phyloP scores from a whole-genome alignment of 257 asterid genomes.

The Nicotiana tomentosiformis region DNA sequence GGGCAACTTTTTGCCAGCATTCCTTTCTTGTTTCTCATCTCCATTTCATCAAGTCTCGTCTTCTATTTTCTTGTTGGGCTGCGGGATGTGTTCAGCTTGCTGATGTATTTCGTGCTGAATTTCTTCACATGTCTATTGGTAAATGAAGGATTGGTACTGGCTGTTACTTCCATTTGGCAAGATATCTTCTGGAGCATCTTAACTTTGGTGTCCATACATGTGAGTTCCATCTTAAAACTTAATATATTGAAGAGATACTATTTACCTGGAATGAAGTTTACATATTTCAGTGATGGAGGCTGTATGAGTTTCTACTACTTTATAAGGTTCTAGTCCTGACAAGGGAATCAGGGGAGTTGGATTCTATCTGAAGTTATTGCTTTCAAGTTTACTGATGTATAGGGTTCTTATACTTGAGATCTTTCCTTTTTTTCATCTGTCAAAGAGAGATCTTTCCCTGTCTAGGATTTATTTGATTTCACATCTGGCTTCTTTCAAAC shows the following conservation, averaged over 20 bases:
- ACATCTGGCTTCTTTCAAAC: not conserved
- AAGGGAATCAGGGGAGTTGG: not conserved
- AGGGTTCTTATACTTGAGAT: not conserved
- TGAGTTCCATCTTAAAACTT: conserved; percentile 31
- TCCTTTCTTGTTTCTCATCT: conserved; percentile 88
- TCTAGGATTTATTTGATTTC: not conserved
- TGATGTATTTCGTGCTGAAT: conserved; percentile 77
- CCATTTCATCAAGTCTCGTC: conserved; percentile 79
- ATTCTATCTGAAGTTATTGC: not conserved
- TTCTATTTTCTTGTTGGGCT: conserved; percentile 91
- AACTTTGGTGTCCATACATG: conserved; percentile 59
- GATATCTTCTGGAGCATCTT: conserved; percentile 72
- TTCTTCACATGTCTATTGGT: conserved; percentile 83
- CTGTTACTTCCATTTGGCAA: conserved; percentile 59
- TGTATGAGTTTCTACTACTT: not conserved
- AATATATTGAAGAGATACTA: not conserved
- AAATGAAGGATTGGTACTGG: conserved; percentile 79
- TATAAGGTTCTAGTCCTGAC: not conserved
- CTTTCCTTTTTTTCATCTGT: not conserved
- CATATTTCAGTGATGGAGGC: not conserved
- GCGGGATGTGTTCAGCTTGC: conserved; percentile 71
- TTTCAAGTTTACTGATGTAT: not conserved
- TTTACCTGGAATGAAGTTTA: not conserved
- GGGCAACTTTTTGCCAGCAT: conserved; percentile 88
- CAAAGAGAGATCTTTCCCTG: not conserved